A percentile compares a stretch with the other conserved stretches of the same genome.
These are phyloP conservation scores for Berberis vulgaris DNA, from an alignment of 164 flowering plant genomes.

Conservation along the genomic window DNA sequence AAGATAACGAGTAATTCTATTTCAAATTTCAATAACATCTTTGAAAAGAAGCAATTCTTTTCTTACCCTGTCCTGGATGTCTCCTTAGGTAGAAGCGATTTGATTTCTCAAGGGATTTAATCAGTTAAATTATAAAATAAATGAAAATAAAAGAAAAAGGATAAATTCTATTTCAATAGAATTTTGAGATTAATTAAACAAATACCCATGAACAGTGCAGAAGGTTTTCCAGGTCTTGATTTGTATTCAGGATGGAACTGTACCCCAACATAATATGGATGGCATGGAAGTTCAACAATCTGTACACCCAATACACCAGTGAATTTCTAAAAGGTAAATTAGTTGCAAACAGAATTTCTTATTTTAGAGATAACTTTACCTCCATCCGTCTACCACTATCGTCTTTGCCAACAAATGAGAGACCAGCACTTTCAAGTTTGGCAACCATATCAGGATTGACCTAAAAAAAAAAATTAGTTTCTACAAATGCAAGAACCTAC, in stretches of 20 bases:
- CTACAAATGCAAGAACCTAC: neutral
- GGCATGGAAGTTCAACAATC: constrained; percentile 73
- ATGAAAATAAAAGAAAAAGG: neutral
- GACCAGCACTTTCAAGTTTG: constrained; percentile 70
- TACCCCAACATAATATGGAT: constrained; percentile 81
- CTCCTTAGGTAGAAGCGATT: too few relatives aligned
- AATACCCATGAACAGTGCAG: constrained; percentile 79
- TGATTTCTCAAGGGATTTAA: too few relatives aligned
- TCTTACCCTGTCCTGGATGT: too few relatives aligned
- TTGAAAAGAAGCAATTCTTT: too few relatives aligned
- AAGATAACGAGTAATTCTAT: too few relatives aligned
- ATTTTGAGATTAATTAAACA: neutral
- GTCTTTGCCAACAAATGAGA: constrained; percentile 82
- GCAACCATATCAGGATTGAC: constrained; percentile 77
- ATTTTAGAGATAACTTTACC: constrained; percentile 22
- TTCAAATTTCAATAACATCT: too few relatives aligned
- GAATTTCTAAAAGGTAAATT: neutral
- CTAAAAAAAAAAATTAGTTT: constrained; percentile 18
- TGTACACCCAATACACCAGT: constrained; percentile 19
- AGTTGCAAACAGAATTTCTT: neutral
- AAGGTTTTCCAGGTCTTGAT: constrained; percentile 88
- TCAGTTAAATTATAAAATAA: neutral
- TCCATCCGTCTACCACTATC: constrained; percentile 85
- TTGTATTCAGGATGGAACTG: constrained; percentile 97
- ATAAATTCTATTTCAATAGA: neutral